Base-by-base conservation (phyloP, 257 asterid genomes). In the Plantago ovata region DNA sequence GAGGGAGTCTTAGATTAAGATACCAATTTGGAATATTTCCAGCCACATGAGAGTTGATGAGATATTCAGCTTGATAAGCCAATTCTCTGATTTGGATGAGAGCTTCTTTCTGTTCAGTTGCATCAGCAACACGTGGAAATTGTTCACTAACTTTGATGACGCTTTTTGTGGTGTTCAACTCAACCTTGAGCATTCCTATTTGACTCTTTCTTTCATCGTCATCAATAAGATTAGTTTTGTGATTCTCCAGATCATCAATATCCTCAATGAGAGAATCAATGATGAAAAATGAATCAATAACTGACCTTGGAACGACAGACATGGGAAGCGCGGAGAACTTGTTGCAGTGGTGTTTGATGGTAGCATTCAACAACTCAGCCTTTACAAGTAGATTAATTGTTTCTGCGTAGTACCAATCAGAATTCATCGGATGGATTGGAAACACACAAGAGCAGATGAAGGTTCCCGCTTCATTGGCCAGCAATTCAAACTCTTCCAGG, bases 1-100 rank as follows among this genome's bases (percentile, higher is more conserved):
- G 13, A 13, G 19, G 36, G 44, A 71, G 46, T 59, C 65, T 59
- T n/a, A 28, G 21, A 23, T 7, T 18, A 18, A 60, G 0, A 18
- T 58, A 65, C 68, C 72, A 54, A 0, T 28, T 0, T 9, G 69
- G 65, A 61, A 46, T n/a, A 14, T 42, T 28, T n/a, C 53, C 54
- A 13, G 33, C 69, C 42, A 36, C 13, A 42, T 50, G 61, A n/a
- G 50, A 50, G 44, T 23, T 32, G 42, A 65, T 22, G 9, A 60
- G 14, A 20, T 64, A 59, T 54, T 65, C 68, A 19, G 60, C 68
- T 62, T 65, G 68, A 49, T 60, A 65, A 4, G 65, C 64, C 12
- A 57, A 22, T 20, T 66, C 65, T 48, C 64, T 66, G 13, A 58
- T 49, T 24, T 28, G 51, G 6, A 57, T 13, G 2, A 7, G 59